Base-by-base conservation (phyloP, 768 basidiomycete species). In the Steccherinum ochraceum region DNA sequence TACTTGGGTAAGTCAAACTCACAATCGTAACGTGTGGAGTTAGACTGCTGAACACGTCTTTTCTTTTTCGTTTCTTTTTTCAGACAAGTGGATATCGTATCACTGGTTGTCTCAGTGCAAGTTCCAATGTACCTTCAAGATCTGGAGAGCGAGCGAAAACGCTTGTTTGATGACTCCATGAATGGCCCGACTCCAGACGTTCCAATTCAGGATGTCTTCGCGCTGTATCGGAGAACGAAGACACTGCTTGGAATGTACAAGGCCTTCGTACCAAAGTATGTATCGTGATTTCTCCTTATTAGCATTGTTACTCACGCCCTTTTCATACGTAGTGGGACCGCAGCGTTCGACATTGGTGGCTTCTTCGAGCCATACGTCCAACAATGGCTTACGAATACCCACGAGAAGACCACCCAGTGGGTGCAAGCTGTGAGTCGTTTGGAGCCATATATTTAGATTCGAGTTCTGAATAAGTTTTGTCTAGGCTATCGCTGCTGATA, bases 361-460 rank as follows among this genome's bases (percentile, higher is more conserved):
- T 89, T 89, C 69, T 98, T 98, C 62, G 87, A 91, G 65, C 81
- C 86, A 2, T 92, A 91, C 64, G 89, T 97, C 5, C 76, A 80
- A 5, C 81, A 86, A 56, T 99, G 94, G 95, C 69, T 99, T 21
- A 58, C 79, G n/a, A 85, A 86, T 52, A 96, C 91, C 0, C 89
- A 94, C 58, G 80, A 73, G 52, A 95, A 92, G 73, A 97, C 95
- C 5, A 77, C 79, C 42, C 86, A 93, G 54, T 99, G 96, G 96
- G 95, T 97, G 4, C 80, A 93, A 64, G 84, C 86, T 54, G 90
- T 92, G 56, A 67, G 89, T 77, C 1, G 2, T 18, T 11, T 4
- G n/a, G n/a, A n/a, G 23, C 11, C n/a, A 46, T 44, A 41, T n/a
- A n/a, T n/a, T n/a, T n/a, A 45, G n/a, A 5, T 35, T 26, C n/a